Percentiles rank a stretch among this genome's conserved stretches.
These are phyloP conservation scores for Glycine latifolia DNA, from an alignment of 306 rosid genomes.

Conservation along the genomic window DNA sequence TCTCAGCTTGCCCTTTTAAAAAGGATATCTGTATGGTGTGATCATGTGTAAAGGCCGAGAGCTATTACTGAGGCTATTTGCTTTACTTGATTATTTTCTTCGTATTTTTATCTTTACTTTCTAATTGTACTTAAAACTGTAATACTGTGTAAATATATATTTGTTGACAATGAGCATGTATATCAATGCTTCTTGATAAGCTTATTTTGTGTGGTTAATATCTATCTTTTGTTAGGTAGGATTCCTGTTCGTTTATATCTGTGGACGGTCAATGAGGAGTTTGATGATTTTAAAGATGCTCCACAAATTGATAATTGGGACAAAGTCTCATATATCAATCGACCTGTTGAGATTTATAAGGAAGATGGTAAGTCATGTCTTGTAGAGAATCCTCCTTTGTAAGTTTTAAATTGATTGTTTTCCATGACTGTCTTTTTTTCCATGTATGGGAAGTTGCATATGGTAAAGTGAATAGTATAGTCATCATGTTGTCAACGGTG, in stretches of 20 bases:
- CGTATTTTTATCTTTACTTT: background rate
- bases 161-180: background rate
- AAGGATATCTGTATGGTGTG: background rate
- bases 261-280: conserved; percentile 68
- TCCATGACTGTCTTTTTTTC: background rate
- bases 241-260: conserved; percentile 85
- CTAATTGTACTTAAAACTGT: conserved; percentile 7
- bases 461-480: background rate
- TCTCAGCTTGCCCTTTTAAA: conserved; percentile 9
- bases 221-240: conserved; percentile 62
- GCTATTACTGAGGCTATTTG: background rate
- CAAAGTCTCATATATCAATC: conserved; percentile 81
- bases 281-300: conserved; percentile 83
- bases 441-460: conserved; percentile 7
- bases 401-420: conserved; percentile 38
- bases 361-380: conserved; percentile 71
- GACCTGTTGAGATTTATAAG: conserved; percentile 75
- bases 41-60: background rate
- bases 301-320: conserved; percentile 89
- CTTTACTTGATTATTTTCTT: background rate
- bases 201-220: conserved; percentile 37
- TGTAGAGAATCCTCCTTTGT: conserved; percentile 5
- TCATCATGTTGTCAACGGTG: conserved; percentile 8
- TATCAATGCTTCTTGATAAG: background rate
- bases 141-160: background rate